Evolutionary conservation across 768 basidiomycete species (phyloP).

Genomic region (Lactifluus rugatus): DNA sequence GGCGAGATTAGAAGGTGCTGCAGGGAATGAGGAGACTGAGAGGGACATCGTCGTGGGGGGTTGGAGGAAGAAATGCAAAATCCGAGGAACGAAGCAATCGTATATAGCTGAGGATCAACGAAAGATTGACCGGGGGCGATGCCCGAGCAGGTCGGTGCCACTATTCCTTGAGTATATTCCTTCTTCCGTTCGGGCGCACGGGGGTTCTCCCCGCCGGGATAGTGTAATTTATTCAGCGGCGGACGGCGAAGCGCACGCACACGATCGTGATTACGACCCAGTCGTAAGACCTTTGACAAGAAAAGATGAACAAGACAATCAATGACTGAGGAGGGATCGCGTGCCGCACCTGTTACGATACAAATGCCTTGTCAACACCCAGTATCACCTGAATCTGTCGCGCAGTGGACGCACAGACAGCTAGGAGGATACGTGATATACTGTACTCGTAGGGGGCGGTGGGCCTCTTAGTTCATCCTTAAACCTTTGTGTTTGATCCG

Average conservation of each 20-base stretch:
- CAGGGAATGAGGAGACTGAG: conserved; percentile 20
- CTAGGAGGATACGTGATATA: neutral
- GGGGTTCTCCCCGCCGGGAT: neutral
- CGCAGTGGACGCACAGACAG: neutral
- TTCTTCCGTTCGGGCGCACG: neutral
- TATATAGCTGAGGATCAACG: neutral
- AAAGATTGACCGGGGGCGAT: neutral
- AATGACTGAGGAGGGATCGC: neutral
- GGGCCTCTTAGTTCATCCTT: neutral
- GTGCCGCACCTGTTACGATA: neutral
- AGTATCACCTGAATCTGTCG: neutral
- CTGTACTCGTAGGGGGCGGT: neutral
- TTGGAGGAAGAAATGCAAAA: neutral
- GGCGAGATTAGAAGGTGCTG: neutral
- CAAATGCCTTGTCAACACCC: neutral
- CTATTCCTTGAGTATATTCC: neutral
- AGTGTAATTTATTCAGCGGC: neutral
- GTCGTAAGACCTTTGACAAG: neutral
- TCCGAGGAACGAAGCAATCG: neutral
- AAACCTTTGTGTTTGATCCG: neutral
- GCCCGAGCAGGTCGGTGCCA: neutral
- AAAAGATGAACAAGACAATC: neutral
- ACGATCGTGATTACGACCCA: neutral
- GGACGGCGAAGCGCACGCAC: neutral
- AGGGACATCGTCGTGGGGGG: conserved; percentile 6